Conservation (phyloP, 768 basidiomycete species). For the Nidula microcarpa region DNA sequence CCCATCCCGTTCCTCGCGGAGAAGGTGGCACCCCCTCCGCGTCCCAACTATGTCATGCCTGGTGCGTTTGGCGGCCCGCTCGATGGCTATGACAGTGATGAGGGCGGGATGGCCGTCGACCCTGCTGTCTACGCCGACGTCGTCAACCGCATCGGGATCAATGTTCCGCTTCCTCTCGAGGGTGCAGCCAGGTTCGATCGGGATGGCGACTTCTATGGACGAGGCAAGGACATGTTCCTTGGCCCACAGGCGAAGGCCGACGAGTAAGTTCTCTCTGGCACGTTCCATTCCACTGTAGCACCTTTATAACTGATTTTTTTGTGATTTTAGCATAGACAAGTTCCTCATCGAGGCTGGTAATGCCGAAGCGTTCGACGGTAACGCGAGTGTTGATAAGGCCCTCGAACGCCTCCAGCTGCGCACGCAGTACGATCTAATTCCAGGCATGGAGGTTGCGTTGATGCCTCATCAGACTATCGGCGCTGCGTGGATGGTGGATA, state of each 20-base stretch:
- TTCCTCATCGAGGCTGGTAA: constrained; percentile 56
- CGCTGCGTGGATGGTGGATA: constrained; percentile 59
- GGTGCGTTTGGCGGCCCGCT: constrained; percentile 5
- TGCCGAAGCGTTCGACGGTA: constrained; percentile 54
- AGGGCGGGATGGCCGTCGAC: constrained; percentile 2
- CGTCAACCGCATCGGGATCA: constrained; percentile 15
- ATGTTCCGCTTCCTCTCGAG: constrained; percentile 20
- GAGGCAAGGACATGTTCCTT: constrained; percentile 37
- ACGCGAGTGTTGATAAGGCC: constrained; percentile 55
- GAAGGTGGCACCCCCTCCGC: background rate
- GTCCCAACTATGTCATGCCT: background rate
- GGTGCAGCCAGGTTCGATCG: constrained; percentile 28
- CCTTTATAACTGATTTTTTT: background rate
- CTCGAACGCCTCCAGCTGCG: constrained; percentile 49
- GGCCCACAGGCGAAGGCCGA: constrained; percentile 45
- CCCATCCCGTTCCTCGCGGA: background rate
- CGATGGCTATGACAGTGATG: constrained; percentile 14
- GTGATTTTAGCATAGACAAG: constrained; percentile 39
- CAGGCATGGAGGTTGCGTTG: constrained; percentile 56
- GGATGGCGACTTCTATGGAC: constrained; percentile 45
- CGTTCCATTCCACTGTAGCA: constrained; percentile 1
- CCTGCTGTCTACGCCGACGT: constrained; percentile 7
- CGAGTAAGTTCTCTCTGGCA: constrained; percentile 36
- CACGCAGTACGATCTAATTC: constrained; percentile 43
- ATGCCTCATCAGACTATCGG: constrained; percentile 71